Percentiles rank a stretch among this genome's conserved stretches.
phyloP scores from a whole-genome alignment of 352 stramenopile genomes.

The Phytophthora litchii region DNA sequence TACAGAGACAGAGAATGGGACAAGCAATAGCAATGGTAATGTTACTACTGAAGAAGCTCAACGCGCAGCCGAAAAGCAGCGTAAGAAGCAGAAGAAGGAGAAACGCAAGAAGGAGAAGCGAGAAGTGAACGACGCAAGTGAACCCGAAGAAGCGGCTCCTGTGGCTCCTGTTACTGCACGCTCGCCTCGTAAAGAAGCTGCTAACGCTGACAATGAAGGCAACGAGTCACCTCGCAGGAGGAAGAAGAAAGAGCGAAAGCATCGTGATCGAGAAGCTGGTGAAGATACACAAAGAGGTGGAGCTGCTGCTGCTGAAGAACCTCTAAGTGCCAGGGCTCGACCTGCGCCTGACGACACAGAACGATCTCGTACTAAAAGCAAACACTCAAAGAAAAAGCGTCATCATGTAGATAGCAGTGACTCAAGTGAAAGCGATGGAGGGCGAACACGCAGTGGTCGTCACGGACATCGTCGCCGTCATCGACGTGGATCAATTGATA shows the following conservation, averaged over 20 bases:
- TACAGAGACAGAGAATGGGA: constrained; percentile 13
- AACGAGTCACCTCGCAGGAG: constrained; percentile 63
- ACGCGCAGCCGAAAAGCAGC: constrained; percentile 52
- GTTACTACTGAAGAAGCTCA: constrained; percentile 31
- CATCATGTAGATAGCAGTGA: constrained; percentile 47
- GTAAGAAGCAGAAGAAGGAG: constrained; percentile 71
- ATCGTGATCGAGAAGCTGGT: constrained; percentile 35
- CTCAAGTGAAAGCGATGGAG: constrained; percentile 51
- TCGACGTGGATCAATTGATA: constrained; percentile 44
- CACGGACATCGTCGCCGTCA: constrained; percentile 35
- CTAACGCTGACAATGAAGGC: constrained; percentile 31
- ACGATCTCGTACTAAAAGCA: constrained; percentile 46
- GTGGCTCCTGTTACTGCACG: constrained; percentile 18
- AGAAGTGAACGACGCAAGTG: constrained; percentile 34
- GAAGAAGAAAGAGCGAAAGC: constrained; percentile 68
- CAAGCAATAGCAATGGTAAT: not conserved
- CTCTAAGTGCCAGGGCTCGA: constrained; percentile 20
- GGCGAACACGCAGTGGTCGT: constrained; percentile 22
- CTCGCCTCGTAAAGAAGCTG: constrained; percentile 51
- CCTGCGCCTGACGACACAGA: constrained; percentile 37
- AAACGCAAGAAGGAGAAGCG: constrained; percentile 55
- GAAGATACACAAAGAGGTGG: constrained; percentile 19
- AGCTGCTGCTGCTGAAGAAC: constrained; percentile 10
- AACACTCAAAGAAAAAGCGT: constrained; percentile 59
- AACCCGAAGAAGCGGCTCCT: constrained; percentile 39